phyloP scores from a whole-genome alignment of 345 rosid genomes.

The Bruguiera sexangula region DNA sequence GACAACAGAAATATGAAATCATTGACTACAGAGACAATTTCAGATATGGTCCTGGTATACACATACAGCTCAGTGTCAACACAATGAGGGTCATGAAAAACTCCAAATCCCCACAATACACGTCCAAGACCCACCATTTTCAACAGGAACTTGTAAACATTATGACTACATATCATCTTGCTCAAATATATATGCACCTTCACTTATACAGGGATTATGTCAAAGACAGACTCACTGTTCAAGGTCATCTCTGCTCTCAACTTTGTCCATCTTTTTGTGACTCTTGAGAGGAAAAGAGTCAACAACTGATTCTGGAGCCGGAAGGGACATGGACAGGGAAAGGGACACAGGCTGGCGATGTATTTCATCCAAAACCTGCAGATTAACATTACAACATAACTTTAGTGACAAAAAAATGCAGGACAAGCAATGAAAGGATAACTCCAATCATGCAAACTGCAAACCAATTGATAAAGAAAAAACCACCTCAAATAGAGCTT shows the following conservation, averaged over 20 bases:
- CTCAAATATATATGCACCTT: neutral
- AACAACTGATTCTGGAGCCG: slow-evolving; percentile 68
- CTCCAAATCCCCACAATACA: neutral
- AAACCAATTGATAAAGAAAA: slow-evolving; percentile 7
- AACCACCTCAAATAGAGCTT: slow-evolving; percentile 75
- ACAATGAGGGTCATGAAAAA: neutral
- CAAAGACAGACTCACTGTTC: slow-evolving; percentile 51
- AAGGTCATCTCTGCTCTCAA: slow-evolving; percentile 28
- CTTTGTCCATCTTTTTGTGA: slow-evolving; percentile 40
- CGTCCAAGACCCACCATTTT: no score
- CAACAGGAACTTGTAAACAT: no score
- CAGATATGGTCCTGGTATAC: no score
- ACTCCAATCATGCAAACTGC: neutral
- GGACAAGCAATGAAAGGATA: neutral
- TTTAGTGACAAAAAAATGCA: neutral
- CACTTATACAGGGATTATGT: neutral
- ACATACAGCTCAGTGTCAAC: no score
- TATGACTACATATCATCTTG: neutral
- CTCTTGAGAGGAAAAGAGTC: slow-evolving; percentile 61
- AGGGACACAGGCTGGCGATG: slow-evolving; percentile 57
- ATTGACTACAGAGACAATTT: neutral
- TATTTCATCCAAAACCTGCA: slow-evolving; percentile 74
- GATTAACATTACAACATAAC: slow-evolving; percentile 9
- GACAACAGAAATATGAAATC: neutral
- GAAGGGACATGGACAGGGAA: slow-evolving; percentile 47